Evolutionary conservation across 805 yeast genomes (phyloP), one percentile per base, ranked within the genome.

Genomic region (Suhomyces sp.): DNA sequence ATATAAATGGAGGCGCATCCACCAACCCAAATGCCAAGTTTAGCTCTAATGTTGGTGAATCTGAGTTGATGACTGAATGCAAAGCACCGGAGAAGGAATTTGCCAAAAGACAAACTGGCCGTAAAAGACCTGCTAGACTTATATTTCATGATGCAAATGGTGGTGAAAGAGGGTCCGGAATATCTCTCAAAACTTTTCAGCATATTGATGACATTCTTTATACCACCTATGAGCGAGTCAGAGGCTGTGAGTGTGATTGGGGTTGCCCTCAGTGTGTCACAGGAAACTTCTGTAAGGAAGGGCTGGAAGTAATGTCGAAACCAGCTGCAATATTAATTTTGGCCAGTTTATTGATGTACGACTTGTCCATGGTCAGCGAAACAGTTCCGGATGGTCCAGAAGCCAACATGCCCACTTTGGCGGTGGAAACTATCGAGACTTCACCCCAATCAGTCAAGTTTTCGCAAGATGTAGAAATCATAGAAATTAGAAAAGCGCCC

Each of bases 51-150:
- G 55, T 69, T 2, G 75, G 74, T 0, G 73, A 70, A 41, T 58
- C 75, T 2, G 99, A 94, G 59, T 78, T 94, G 12, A 81, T 81
- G 44, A 89, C 98, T 0, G 99, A 94, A 67, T 94, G 99, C 68
- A 94, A 94, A 62, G 97, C 98, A 0, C 97, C 99, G 0, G 96
- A 91, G 57, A 94, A 94, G 61, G 99, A 94, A 64, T 89, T 93
- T 75, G 89, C 97, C 1, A 78, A 79, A 46, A 69, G 90, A 25
- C 87, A 87, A 61, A 79, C 93, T 0, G 67, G 69, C 15, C 72
- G 99, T 40, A 81, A 80, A 51, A 72, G 99, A 41, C 98, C 98
- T 0, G 96, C 96, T 0, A 73, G 99, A 49, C 71, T 94, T 47
- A 83, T 92, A 1, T 87, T 94, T 58, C 84, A 84, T 62, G 98